phyloP scores from a whole-genome alignment of 2,329 filamentous ascomycete genomes.

The Sarocladium kiliense region DNA sequence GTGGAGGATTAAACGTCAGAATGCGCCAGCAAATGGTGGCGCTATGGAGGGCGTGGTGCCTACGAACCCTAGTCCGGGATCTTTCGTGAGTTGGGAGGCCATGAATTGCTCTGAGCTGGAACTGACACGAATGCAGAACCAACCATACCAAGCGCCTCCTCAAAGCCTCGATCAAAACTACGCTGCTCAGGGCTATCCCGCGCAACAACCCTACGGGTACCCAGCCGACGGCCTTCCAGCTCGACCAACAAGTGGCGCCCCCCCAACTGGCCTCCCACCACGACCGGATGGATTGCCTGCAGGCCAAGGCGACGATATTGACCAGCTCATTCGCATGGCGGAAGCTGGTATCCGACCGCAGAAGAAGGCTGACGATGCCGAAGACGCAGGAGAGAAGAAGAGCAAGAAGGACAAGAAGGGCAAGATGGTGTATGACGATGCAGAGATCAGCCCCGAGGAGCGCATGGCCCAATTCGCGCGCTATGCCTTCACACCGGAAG shows the following conservation, averaged over 20 bases:
- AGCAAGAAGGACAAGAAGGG: constrained; percentile 62
- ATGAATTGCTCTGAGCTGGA: neutral
- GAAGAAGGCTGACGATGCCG: constrained; percentile 30
- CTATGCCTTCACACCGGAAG: constrained; percentile 56
- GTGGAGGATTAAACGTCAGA: constrained; percentile 52
- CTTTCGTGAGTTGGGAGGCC: constrained; percentile 49
- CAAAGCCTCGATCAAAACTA: constrained; percentile 16
- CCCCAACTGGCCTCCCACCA: constrained; percentile 37
- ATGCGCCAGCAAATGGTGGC: constrained; percentile 49
- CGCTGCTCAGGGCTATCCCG: constrained; percentile 4
- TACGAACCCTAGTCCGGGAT: constrained; percentile 41
- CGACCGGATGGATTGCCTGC: constrained; percentile 31
- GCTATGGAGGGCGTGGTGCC: constrained; percentile 27
- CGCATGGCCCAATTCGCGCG: constrained; percentile 74
- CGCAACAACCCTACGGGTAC: constrained; percentile 25
- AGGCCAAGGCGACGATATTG: constrained; percentile 53
- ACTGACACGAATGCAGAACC: constrained; percentile 26
- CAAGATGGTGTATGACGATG: constrained; percentile 77
- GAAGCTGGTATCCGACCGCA: constrained; percentile 53
- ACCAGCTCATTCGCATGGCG: constrained; percentile 59
- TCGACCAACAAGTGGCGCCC: constrained; percentile 32
- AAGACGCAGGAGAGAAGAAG: constrained; percentile 55
- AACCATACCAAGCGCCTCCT: constrained; percentile 29
- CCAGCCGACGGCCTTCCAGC: constrained; percentile 39
- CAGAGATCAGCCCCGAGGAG: constrained; percentile 79